These are phyloP conservation scores for Chrysochromulina parva DNA, from an alignment of 78 protist species.

Conservation along the genomic window DNA sequence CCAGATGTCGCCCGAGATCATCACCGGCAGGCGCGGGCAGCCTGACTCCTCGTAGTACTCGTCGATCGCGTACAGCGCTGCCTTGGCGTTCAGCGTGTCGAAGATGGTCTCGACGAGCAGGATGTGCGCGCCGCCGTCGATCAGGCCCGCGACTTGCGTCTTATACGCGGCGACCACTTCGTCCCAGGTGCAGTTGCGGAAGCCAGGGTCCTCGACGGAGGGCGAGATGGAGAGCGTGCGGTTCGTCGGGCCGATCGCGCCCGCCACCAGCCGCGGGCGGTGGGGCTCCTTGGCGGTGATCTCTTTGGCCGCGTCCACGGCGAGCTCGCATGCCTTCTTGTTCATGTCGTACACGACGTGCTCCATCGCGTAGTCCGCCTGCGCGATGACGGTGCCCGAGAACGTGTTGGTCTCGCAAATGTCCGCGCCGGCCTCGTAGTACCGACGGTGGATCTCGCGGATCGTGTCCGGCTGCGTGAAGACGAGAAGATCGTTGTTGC, in stretches of 20 bases:
- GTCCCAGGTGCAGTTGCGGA: constrained; percentile 84
- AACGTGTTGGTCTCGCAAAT: constrained; percentile 98
- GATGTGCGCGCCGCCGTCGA: constrained; percentile 95
- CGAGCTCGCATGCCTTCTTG: constrained; percentile 32
- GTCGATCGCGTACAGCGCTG: constrained; percentile 91
- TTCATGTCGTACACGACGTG: constrained; percentile 51
- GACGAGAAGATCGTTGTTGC: constrained; percentile 95
- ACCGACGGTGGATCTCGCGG: constrained; percentile 79
- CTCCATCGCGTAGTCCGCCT: constrained; percentile 92
- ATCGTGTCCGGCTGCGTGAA: constrained; percentile 91
- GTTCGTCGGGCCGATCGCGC: constrained; percentile 98
- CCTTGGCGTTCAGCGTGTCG: constrained; percentile 97
- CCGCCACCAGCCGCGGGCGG: constrained; percentile 87
- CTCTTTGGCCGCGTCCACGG: constrained; percentile 31
- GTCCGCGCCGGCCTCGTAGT: constrained; percentile 97
- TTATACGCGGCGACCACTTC: constrained; percentile 88
- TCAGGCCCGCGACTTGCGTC: constrained; percentile 83
- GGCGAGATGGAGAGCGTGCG: constrained; percentile 94
- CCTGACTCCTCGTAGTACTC: constrained; percentile 67
- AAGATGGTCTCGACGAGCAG: constrained; percentile 97
- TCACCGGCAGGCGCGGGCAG: constrained; percentile 5
- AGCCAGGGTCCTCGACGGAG: constrained; percentile 90
- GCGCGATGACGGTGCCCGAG: constrained; percentile 66
- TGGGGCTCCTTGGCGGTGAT: constrained; percentile 33
- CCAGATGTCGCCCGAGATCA: constrained; percentile 90